Conservation (phyloP, 805 yeast species). For the Saccharomycodes ludwigii region DNA sequence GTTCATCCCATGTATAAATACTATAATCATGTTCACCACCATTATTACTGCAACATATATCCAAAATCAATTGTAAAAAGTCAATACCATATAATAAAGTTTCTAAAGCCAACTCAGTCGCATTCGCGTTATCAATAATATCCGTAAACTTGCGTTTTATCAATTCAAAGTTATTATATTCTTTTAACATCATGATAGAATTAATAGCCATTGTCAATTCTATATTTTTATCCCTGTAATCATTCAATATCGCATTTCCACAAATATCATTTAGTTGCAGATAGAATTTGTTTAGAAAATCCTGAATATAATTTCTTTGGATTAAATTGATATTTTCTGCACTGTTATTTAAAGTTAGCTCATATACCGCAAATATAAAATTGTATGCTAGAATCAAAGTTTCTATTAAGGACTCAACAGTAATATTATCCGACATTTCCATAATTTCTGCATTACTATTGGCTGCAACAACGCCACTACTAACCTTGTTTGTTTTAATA, state of each 20-base stretch:
- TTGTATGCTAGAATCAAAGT: conserved; percentile 12
- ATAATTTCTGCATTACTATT: conserved; percentile 10
- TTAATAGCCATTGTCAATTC: too few species aligned
- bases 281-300: conserved; percentile 9
- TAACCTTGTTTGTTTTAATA: conserved; percentile 4
- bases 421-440: conserved; percentile 19
- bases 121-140: too few species aligned
- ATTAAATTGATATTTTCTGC: conserved; percentile 8
- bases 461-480: not conserved
- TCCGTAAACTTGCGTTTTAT: not conserved
- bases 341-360: conserved; percentile 11
- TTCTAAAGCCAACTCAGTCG: not conserved
- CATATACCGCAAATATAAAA: conserved; percentile 13
- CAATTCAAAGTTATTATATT: not conserved
- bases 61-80: not conserved
- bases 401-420: conserved; percentile 15
- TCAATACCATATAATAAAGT: not conserved
- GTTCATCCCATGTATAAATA: not conserved
- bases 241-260: too few species aligned
- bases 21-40: not conserved
- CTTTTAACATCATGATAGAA: too few species aligned
- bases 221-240: too few species aligned
- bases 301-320: conserved; percentile 15
- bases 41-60: too few species aligned
- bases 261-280: conserved; percentile 12